Base-by-base conservation (phyloP, 768 basidiomycete species). In the Asterophora parasitica region DNA sequence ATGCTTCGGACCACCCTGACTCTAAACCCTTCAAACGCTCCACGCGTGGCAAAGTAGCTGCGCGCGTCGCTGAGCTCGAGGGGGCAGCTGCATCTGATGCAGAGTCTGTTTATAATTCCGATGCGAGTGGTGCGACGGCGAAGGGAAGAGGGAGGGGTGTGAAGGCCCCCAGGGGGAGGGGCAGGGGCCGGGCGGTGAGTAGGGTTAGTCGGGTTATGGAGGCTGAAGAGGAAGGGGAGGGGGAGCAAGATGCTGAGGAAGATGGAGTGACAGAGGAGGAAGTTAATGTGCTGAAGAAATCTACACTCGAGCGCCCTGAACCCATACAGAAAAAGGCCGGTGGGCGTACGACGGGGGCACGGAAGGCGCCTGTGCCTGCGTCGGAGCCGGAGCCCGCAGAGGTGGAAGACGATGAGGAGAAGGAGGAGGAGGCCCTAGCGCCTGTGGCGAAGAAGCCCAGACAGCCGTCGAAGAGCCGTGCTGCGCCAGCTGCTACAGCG, bases 351-450 rank as follows among this genome's bases (percentile, higher is more conserved):
- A 23, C 23, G 23, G 23, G 23, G 36, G 49, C 51, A 34, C 30
- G 23, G 17, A 54, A 42, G 37, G 35, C 38, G 12, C 44, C 42
- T 4, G 40, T 31, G 3, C 39, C 45, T 12, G 20, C 43, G 8
- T 33, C 20, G 2, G 57, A 54, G 31, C 47, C 31, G 4, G 53
- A 51, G 4, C 31, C 35, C 8, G 41, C 54, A 20, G 53, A 49
- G 4, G 35, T 32, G 13, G 41, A 55, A 20, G 56, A 43, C 11
- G 54, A 58, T 20, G 52, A 55, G 26, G 57, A 45, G 55, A 59
- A 57, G 30, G 55, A 51, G 16, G 51, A 38, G 23, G 23, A 23
- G 23, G 23, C 23, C 23, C 23, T 6, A 0, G 49, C 44, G 17
- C 46, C 46, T 26, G 46, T 41, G 27, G 50, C 11, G 17, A 45